These are phyloP conservation scores for Trametes meyenii DNA, from an alignment of 768 basidiomycete species.

Conservation along the genomic window DNA sequence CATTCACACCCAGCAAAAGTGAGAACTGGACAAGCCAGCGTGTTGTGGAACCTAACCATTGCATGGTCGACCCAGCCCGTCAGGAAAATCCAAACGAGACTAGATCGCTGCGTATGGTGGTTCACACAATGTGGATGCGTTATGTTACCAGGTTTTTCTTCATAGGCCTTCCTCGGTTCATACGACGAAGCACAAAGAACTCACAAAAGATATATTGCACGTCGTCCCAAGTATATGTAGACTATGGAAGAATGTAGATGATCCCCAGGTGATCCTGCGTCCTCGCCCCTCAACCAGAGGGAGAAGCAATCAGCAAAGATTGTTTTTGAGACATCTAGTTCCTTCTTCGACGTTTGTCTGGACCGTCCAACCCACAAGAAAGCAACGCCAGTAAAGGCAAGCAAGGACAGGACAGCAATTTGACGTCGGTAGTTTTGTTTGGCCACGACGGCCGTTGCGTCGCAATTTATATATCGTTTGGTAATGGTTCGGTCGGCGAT, in stretches of 20 bases:
- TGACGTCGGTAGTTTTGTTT: conserved; percentile 60
- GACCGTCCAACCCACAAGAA: conserved; percentile 68
- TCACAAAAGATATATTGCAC: conserved; percentile 13
- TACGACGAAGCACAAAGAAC: conserved; percentile 17
- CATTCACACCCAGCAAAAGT: conserved; percentile 63
- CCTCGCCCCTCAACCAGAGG: conserved; percentile 87
- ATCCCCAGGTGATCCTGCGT: conserved; percentile 92
- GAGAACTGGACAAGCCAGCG: conserved; percentile 33
- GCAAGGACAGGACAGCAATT: conserved; percentile 78
- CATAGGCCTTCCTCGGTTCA: conserved; percentile 48
- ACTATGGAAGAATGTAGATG: conserved; percentile 52
- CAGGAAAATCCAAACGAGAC: too few relatives aligned
- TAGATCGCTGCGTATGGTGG: conserved; percentile 21
- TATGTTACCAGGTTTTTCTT: conserved; percentile 90
- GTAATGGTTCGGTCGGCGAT: conserved; percentile 23
- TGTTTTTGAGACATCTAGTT: conserved; percentile 79
- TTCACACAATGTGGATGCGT: conserved; percentile 63
- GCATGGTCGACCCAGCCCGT: background rate
- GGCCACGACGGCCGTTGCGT: conserved; percentile 15
- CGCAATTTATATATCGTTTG: conserved; percentile 1
- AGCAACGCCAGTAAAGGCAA: conserved; percentile 40
- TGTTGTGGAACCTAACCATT: conserved; percentile 6
- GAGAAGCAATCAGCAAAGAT: conserved; percentile 90
- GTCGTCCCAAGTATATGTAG: conserved; percentile 10
- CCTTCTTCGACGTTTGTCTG: conserved; percentile 88